Evolutionary conservation across 2,329 filamentous ascomycete genomes (phyloP).

Genomic region (Cercospora janseana): DNA sequence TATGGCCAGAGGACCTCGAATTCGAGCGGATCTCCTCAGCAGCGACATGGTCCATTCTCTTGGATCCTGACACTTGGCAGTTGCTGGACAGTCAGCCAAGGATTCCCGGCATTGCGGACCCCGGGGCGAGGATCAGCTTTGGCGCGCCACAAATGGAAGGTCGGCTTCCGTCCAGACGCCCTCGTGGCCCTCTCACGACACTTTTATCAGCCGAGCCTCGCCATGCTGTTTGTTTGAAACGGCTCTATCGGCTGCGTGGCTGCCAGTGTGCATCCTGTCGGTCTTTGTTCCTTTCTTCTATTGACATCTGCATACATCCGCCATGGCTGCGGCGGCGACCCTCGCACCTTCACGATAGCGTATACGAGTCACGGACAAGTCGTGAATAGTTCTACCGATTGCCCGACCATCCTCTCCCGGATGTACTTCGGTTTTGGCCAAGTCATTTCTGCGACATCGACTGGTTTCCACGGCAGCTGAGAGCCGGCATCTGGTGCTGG

Average conservation of each 20-base stretch:
- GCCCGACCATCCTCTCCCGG: not conserved
- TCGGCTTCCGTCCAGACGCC: slow-evolving; percentile 1
- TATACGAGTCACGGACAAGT: too few species aligned
- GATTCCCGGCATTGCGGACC: too few species aligned
- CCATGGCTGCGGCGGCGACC: not conserved
- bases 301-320: slow-evolving; percentile 4
- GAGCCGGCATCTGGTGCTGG: not conserved
- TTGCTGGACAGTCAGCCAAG: too few species aligned
- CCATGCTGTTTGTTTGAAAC: slow-evolving; percentile 7
- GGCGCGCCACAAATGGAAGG: too few species aligned
- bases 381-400: too few species aligned
- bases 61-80: too few species aligned
- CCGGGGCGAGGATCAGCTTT: too few species aligned
- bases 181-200: not conserved
- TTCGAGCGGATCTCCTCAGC: too few species aligned
- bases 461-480: not conserved
- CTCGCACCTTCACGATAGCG: slow-evolving; percentile 7
- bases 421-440: not conserved
- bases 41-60: too few species aligned
- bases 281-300: slow-evolving; percentile 9
- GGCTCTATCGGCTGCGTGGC: slow-evolving; percentile 3
- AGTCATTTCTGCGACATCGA: not conserved
- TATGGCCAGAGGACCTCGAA: too few species aligned
- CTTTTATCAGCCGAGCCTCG: not conserved
- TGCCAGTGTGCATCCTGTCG: not conserved